Conservation (phyloP, 495 filamentous ascomycete genomes). For the Lindgomyces ingoldianus region DNA sequence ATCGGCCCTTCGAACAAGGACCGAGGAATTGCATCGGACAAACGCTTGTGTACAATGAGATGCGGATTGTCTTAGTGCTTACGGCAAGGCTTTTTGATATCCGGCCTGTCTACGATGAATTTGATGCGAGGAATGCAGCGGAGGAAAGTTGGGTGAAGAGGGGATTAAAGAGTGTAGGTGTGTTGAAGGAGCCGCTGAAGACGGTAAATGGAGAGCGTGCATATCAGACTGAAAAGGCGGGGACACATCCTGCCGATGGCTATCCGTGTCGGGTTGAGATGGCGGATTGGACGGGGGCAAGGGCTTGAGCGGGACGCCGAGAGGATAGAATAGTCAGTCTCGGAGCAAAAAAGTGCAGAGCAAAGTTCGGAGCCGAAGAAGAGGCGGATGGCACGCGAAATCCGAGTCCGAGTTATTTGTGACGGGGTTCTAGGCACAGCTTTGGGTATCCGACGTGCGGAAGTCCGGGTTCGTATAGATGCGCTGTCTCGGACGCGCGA, state of each 20-base stretch:
- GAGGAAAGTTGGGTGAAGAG: background rate
- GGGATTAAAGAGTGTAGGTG: too few species aligned
- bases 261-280: conserved; percentile 23
- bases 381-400: too few species aligned
- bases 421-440: too few species aligned
- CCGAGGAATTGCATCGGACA: conserved; percentile 58
- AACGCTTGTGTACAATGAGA: conserved; percentile 39
- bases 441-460: too few species aligned
- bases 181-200: background rate
- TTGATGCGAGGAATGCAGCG: background rate
- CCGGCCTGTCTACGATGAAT: conserved; percentile 21
- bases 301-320: too few species aligned
- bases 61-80: conserved; percentile 49
- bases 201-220: conserved; percentile 24
- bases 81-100: conserved; percentile 53
- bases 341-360: too few species aligned
- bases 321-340: too few species aligned
- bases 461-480: too few species aligned
- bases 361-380: too few species aligned
- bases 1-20: conserved; percentile 39
- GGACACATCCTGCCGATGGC: conserved; percentile 21
- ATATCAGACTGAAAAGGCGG: conserved; percentile 31
- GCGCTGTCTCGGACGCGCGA: too few species aligned
- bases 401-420: too few species aligned
- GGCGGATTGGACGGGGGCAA: too few species aligned